A percentile compares a stretch with the other conserved stretches of the same genome.
phyloP scores from a whole-genome alignment of 208 protist species.

The Acanthamoeba healyi region DNA sequence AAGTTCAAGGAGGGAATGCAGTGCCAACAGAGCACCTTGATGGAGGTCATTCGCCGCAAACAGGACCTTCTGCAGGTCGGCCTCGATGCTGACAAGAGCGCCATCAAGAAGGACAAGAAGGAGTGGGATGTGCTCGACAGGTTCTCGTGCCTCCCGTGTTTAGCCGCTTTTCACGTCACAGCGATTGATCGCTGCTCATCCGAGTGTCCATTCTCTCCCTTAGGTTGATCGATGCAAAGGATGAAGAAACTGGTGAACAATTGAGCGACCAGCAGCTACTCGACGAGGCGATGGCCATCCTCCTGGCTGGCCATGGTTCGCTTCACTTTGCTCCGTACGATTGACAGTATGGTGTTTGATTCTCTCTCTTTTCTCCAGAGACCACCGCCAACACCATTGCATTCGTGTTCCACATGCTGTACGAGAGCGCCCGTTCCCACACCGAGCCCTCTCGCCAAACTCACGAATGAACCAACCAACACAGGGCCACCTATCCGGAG shows the following conservation, averaged over 20 bases:
- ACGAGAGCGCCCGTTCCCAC: neutral
- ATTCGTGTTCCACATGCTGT: conserved; percentile 56
- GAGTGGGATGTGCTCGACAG: conserved; percentile 43
- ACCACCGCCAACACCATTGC: conserved; percentile 62
- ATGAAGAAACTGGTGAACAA: conserved; percentile 33
- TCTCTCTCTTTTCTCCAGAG: neutral
- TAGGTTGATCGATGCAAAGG: conserved; percentile 22
- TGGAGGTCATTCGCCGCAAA: neutral
- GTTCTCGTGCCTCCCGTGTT: neutral
- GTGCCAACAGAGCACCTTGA: neutral
- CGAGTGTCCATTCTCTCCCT: neutral
- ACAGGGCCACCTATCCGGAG: conserved; percentile 9
- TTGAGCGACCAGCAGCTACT: conserved; percentile 70
- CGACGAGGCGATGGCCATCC: conserved; percentile 65
- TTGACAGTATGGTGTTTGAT: neutral
- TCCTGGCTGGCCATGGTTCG: conserved; percentile 57
- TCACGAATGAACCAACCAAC: neutral
- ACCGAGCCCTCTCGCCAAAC: neutral
- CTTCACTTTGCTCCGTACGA: neutral
- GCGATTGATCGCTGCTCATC: too few relatives aligned
- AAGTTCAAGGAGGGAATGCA: neutral
- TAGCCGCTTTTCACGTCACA: neutral
- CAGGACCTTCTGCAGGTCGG: neutral
- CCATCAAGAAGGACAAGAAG: neutral
- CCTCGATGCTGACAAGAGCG: neutral